Evolutionary conservation across 2,329 filamentous ascomycete genomes (phyloP).

Genomic region (Aspergillus sp.): DNA sequence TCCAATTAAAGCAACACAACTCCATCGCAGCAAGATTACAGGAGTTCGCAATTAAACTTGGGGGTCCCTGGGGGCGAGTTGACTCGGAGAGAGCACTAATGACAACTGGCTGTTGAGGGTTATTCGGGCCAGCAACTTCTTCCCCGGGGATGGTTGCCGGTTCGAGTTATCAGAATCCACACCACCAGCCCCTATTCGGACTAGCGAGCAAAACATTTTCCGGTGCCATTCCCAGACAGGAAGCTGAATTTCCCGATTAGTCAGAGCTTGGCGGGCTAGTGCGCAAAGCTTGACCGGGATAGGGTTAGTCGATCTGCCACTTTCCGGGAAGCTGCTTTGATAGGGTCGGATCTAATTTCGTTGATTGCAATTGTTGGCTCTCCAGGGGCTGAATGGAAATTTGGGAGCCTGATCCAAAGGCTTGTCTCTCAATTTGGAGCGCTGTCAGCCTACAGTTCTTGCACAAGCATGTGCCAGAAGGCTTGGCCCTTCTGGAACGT

Average conservation of each 20-base stretch:
- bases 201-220: not conserved
- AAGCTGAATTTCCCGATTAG: not conserved
- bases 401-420: too few species aligned
- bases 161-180: not conserved
- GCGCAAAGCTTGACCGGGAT: not conserved
- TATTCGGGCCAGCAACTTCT: not conserved
- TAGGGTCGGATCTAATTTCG: not conserved
- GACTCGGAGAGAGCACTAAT: too few species aligned
- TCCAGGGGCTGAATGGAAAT: too few species aligned
- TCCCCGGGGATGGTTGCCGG: not conserved
- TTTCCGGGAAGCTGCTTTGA: not conserved
- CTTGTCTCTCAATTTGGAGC: too few species aligned
- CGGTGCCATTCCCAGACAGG: not conserved
- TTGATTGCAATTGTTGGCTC: not conserved
- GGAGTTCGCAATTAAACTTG: not conserved
- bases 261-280: not conserved
- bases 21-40: not conserved
- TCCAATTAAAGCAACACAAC: not conserved
- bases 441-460: too few species aligned
- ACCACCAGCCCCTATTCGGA: not conserved
- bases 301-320: not conserved
- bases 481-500: too few species aligned
- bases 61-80: not conserved
- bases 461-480: too few species aligned
- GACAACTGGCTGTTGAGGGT: not conserved